phyloP scores from a whole-genome alignment of 2,329 filamentous ascomycete genomes.

The Monosporascus sp. region DNA sequence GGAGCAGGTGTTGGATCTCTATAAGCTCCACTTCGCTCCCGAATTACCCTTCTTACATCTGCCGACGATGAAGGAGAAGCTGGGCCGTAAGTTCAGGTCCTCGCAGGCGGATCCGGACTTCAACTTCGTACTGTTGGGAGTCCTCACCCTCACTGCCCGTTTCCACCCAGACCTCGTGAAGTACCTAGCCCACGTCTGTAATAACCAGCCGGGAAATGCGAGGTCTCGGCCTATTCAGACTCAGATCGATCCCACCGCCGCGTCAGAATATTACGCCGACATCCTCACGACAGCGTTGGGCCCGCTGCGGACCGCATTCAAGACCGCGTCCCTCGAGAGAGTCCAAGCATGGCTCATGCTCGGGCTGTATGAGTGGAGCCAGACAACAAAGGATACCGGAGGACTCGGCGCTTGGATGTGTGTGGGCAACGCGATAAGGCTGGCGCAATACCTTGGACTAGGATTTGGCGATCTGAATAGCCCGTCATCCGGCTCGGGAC shows the following conservation, averaged over 20 bases:
- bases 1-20: slow-evolving; percentile 65
- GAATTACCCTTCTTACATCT: slow-evolving; percentile 69
- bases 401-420: slow-evolving; percentile 62
- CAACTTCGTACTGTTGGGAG: slow-evolving; percentile 57
- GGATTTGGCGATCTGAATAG: slow-evolving; percentile 48
- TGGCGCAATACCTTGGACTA: slow-evolving; percentile 57
- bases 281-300: slow-evolving; percentile 48
- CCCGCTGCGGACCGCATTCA: slow-evolving; percentile 41
- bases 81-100: slow-evolving; percentile 36
- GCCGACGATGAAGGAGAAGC: slow-evolving; percentile 52
- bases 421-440: slow-evolving; percentile 57
- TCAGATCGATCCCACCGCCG: slow-evolving; percentile 44
- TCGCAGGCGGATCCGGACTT: slow-evolving; percentile 38
- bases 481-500: background rate
- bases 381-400: slow-evolving; percentile 41
- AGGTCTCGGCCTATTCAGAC: slow-evolving; percentile 29
- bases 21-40: slow-evolving; percentile 64
- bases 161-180: slow-evolving; percentile 59
- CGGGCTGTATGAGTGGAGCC: slow-evolving; percentile 66
- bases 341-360: slow-evolving; percentile 67
- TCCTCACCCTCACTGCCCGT: slow-evolving; percentile 63
- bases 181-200: slow-evolving; percentile 39
- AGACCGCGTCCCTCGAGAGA: slow-evolving; percentile 52
- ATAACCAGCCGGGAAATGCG: slow-evolving; percentile 25
- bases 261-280: slow-evolving; percentile 60